Conservation (phyloP, 108 stramenopile genomes). For the Mediolabrus comicus region DNA sequence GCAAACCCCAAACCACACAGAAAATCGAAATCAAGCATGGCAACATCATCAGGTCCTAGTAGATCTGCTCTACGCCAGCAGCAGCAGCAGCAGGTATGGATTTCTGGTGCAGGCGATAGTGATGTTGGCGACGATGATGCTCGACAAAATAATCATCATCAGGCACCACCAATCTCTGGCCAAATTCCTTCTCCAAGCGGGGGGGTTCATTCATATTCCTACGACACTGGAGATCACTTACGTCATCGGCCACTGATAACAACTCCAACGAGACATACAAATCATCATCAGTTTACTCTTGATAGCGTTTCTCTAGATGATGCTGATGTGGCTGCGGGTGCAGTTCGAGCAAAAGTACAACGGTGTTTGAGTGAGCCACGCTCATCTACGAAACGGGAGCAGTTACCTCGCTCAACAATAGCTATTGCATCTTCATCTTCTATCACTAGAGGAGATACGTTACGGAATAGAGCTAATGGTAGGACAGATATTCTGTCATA, state of each 20-base stretch:
- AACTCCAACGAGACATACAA: neutral
- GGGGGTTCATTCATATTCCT: conserved; percentile 24
- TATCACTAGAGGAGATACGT: too few relatives aligned
- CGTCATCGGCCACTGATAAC: neutral
- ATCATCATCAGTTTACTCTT: neutral
- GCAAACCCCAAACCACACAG: too few relatives aligned
- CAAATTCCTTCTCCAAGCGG: conserved; percentile 9
- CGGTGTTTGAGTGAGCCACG: neutral
- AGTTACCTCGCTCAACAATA: too few relatives aligned
- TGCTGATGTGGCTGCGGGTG: conserved; percentile 38
- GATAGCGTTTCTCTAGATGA: conserved; percentile 23
- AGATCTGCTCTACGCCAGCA: neutral
- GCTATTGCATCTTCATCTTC: neutral
- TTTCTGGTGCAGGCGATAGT: neutral
- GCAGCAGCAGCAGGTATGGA: neutral
- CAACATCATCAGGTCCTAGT: neutral
- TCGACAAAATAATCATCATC: neutral
- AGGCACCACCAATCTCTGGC: conserved; percentile 10
- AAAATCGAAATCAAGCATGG: neutral
- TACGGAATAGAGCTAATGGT: neutral
- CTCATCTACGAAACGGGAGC: too few relatives aligned
- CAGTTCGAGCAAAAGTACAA: neutral
- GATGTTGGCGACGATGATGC: neutral
- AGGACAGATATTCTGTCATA: neutral
- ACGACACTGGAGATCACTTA: conserved; percentile 16